Conservation (phyloP, 495 filamentous ascomycete species). For the Parathielavia hyrcaniae region DNA sequence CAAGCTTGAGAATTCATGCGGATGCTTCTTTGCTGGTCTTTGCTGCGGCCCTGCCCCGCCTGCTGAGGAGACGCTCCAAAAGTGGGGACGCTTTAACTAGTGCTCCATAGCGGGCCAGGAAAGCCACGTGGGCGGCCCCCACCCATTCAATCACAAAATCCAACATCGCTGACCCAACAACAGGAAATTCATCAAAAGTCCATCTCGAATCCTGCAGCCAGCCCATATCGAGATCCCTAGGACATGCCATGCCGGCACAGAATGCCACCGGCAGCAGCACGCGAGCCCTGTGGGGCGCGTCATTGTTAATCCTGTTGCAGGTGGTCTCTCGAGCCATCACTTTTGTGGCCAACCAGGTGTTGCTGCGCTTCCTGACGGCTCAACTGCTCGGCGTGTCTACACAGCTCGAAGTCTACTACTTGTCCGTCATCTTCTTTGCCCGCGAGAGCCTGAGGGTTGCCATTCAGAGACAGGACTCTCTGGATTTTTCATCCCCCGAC, state of each 20-base stretch:
- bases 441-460: slow-evolving; percentile 81
- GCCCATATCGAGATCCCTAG: background rate
- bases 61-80: background rate
- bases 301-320: slow-evolving; percentile 80
- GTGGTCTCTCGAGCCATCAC: slow-evolving; percentile 76
- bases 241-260: slow-evolving; percentile 1
- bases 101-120: background rate
- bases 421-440: slow-evolving; percentile 84
- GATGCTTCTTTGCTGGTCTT: no score
- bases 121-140: background rate
- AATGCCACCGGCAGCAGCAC: slow-evolving; percentile 12
- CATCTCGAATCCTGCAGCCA: background rate
- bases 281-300: slow-evolving; percentile 56
- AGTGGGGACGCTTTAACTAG: no score
- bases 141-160: background rate
- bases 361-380: slow-evolving; percentile 80
- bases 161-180: background rate
- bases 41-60: no score
- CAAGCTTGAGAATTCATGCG: no score
- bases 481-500: slow-evolving; percentile 8
- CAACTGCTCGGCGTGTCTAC: slow-evolving; percentile 74
- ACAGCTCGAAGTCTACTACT: slow-evolving; percentile 85
- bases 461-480: slow-evolving; percentile 64
- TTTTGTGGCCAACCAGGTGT: slow-evolving; percentile 82
- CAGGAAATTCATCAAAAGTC: background rate